Base-by-base conservation (phyloP, 2,329 filamentous ascomycete genomes). In the Penicillium sp. region DNA sequence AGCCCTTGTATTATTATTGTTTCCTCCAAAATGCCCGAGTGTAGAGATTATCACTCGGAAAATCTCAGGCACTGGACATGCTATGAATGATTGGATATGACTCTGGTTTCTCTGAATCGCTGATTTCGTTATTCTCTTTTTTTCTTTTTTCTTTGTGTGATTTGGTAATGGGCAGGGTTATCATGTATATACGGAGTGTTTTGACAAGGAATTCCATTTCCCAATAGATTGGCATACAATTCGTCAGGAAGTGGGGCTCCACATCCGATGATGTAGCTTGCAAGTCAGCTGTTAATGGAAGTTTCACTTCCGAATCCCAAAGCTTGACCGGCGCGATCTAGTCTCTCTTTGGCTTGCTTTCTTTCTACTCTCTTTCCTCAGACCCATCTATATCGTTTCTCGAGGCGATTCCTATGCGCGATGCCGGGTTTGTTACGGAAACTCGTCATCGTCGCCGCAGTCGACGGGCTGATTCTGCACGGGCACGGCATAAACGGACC, bases 371-470 rank as follows among this genome's bases (percentile, higher is more conserved):
- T 41, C 41, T 24, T 22, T 11, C 19, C 6, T 19, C 19, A 16
- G 27, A 31, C 22, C 31, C 19, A 24, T 43, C 57, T 16, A 52
- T 45, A 43, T 37, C 26, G 29, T 16, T 16, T 22, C 21, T 22
- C 22, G 56, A 56, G 47, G 48, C 44, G 33, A 27, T 24, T 26
- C 39, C 39, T 22, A 7, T 19, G 51, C 59, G 49, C 53, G 51
- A 95, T 96, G 91, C 88, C 91, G 55, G 83, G 84, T 63, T 79
- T 96, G 59, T 86, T 90, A 57, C 89, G 90, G 71, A 96, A 95
- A 76, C 78, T 96, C 54, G 72, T 92, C 63, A 86, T 96, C 64
- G 88, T 88, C 74, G 91, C 92, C 54, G 87, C 91, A 26, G 85
- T 88, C 53, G 92, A 97, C 69, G 92, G 92, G 56, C 82, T 97